These are phyloP conservation scores for Colletotrichum neosansevieriae DNA, from an alignment of 2,329 filamentous ascomycete species.

Conservation along the genomic window DNA sequence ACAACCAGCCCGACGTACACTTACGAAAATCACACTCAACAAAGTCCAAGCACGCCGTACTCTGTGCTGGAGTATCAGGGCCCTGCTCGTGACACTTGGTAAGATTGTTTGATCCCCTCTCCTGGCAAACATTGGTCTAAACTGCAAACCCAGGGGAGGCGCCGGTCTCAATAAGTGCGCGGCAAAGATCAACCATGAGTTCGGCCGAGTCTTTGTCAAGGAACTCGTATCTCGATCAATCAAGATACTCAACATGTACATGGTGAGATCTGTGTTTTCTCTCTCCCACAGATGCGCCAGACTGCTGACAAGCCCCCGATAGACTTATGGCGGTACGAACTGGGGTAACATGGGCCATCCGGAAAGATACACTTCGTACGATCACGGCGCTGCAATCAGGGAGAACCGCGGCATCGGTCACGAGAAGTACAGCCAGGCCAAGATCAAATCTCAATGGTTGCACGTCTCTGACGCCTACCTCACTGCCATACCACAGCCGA, in stretches of 20 bases:
- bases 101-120: neutral
- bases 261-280: constrained; percentile 59
- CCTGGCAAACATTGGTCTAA: neutral
- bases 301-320: neutral
- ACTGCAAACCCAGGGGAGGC: constrained; percentile 66
- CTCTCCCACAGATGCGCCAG: neutral
- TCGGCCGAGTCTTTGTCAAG: no score
- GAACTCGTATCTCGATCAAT: constrained; percentile 75
- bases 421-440: constrained; percentile 81
- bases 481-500: neutral
- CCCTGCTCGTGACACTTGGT: constrained; percentile 72
- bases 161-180: no score
- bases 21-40: neutral
- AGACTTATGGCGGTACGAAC: constrained; percentile 79
- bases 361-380: constrained; percentile 67
- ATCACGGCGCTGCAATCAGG: constrained; percentile 64
- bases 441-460: constrained; percentile 66
- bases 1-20: constrained; percentile 57
- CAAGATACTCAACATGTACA: constrained; percentile 75
- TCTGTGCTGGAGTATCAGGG: constrained; percentile 65
- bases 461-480: constrained; percentile 2
- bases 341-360: constrained; percentile 81
- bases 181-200: no score
- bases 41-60: neutral
- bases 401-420: constrained; percentile 74